These are phyloP conservation scores for Thielaviopsis cerberus DNA, from an alignment of 2,329 filamentous ascomycete genomes.

Conservation along the genomic window DNA sequence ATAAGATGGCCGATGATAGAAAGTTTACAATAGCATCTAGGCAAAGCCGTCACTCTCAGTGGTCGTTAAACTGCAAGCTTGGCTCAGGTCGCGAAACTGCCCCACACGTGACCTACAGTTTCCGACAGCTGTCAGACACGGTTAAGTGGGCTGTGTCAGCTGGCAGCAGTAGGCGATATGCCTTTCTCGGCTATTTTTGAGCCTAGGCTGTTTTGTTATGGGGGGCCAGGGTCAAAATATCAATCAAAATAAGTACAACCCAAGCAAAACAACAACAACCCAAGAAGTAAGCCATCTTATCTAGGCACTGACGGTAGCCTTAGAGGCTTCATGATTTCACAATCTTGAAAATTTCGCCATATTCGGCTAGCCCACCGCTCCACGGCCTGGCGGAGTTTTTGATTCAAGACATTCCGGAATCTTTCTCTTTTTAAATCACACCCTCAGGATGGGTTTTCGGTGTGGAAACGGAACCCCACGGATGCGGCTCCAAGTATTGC, in stretches of 20 bases:
- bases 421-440: background rate
- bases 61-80: background rate
- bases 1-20: background rate
- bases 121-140: background rate
- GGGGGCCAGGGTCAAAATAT: background rate
- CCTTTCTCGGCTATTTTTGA: background rate
- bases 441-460: background rate
- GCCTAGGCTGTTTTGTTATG: background rate
- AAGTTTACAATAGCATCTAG: background rate
- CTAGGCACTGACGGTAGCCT: background rate
- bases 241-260: background rate
- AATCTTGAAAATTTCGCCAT: background rate
- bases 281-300: background rate
- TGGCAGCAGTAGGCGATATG: background rate
- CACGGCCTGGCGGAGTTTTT: background rate
- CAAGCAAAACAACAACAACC: background rate
- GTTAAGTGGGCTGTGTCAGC: background rate
- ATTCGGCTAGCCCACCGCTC: background rate
- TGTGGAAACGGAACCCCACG: background rate
- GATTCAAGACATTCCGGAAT: background rate
- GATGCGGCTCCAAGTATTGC: background rate
- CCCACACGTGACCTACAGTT: constrained; percentile 1
- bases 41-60: background rate
- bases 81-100: background rate
- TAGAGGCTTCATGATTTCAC: background rate